Conservation (phyloP, 2,329 filamentous ascomycete genomes). For the Zasmidium citrigriseum region DNA sequence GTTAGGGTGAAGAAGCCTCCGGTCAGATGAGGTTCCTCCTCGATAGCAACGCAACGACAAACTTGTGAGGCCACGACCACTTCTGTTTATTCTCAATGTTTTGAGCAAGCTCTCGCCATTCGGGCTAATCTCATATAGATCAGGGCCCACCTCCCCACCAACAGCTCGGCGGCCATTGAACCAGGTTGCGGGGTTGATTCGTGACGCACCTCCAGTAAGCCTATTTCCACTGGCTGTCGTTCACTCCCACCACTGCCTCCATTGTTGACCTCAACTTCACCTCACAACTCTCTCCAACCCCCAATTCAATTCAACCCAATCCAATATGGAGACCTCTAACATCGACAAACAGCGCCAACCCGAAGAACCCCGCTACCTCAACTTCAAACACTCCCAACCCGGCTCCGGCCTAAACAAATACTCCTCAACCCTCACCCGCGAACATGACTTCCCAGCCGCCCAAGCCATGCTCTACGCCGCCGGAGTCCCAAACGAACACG, state of each 20-base stretch:
- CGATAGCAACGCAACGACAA: no score
- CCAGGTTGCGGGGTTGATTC: neutral
- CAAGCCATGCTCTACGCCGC: slow-evolving; percentile 96
- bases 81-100: no score
- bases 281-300: neutral
- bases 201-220: slow-evolving; percentile 13
- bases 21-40: no score
- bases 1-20: no score
- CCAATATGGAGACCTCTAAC: slow-evolving; percentile 18
- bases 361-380: slow-evolving; percentile 55
- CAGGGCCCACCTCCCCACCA: neutral
- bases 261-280: slow-evolving; percentile 16
- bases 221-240: slow-evolving; percentile 12
- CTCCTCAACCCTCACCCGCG: slow-evolving; percentile 78
- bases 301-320: neutral
- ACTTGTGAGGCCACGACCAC: no score
- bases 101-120: neutral
- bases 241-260: slow-evolving; percentile 12
- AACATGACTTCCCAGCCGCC: slow-evolving; percentile 87
- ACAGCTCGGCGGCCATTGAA: neutral
- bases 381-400: slow-evolving; percentile 58
- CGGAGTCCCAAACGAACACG: slow-evolving; percentile 77
- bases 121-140: neutral
- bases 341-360: slow-evolving; percentile 26
- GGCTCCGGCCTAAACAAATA: slow-evolving; percentile 75